These are phyloP conservation scores for Hamamelis virginiana DNA, from an alignment of 164 flowering plant genomes.

Conservation along the genomic window DNA sequence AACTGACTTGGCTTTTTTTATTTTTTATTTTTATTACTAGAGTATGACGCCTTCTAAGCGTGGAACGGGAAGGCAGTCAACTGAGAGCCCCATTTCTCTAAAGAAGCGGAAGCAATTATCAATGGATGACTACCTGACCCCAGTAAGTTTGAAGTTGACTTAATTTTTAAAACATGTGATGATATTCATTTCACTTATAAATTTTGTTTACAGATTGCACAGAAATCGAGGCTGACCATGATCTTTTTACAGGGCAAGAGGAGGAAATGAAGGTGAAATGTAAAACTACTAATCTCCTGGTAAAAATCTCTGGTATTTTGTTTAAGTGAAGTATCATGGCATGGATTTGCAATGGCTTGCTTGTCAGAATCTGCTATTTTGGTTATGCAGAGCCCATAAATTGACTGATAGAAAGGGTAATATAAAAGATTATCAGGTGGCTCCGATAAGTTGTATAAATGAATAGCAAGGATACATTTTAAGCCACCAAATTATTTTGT, in stretches of 20 bases:
- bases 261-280: slow-evolving; percentile 40
- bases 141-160: slow-evolving; percentile 34
- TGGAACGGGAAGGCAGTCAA: slow-evolving; percentile 48
- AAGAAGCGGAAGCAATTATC: slow-evolving; percentile 78
- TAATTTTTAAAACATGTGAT: neutral
- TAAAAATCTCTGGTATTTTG: neutral
- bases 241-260: slow-evolving; percentile 53
- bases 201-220: neutral
- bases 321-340: neutral
- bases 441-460: neutral
- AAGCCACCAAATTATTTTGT: neutral
- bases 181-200: neutral
- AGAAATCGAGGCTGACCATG: neutral
- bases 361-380: neutral
- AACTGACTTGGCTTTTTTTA: neutral
- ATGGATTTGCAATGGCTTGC: neutral
- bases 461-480: neutral
- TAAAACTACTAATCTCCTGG: neutral
- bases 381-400: neutral
- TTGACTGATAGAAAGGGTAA: neutral
- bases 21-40: slow-evolving; percentile 32
- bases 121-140: slow-evolving; percentile 74
- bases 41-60: slow-evolving; percentile 80
- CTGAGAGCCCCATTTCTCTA: slow-evolving; percentile 46
- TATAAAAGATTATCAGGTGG: neutral